Base-by-base conservation (phyloP, 2,329 filamentous ascomycete species). In the Nemania sp. region DNA sequence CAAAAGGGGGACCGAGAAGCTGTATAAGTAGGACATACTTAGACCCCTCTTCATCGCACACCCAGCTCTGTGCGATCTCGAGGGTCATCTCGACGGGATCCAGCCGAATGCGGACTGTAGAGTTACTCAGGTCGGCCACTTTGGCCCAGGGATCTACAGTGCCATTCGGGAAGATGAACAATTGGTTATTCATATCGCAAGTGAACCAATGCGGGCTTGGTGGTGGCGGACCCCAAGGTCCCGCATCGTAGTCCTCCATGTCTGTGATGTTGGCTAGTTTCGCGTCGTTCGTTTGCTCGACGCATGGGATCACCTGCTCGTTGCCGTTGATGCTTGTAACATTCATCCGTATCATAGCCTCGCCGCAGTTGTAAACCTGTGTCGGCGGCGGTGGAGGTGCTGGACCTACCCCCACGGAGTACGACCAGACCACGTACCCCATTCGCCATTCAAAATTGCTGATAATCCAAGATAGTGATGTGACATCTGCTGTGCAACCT, bases 321-420 rank as follows among this genome's bases (percentile, higher is more conserved):
- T 46, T 28, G 4, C 8, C 19, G 3, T 11, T 5, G 3, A 52
- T 20, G 2, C 24, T 15, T 3, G 43, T 53, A 19, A 54, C 40
- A 26, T 54, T 54, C 51, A 54, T 54, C 20, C 51, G 44, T 33
- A 54, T 2, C 51, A 54, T 54, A 6, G 51, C 51, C 17, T 48
- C 37, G 24, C 51, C 51, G 15, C 51, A 54, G 19, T 39, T 43
- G 26, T 44, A 54, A 26, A 33, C 23, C n/a, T 54, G 44, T 3
- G 33, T 43, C n/a, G 51, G 51, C 34, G 40, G 45, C 26, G 51
- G 51, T n/a, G 51, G 51, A 20, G 51, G 51, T 22, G 40, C 51
- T 22, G 51, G 51, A 1, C 45, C 51, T 26, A 44, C 33, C 6
- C 45, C 45, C 2, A 40, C 11, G 3, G 14, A 31, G n/a, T 54